Conservation (phyloP, 139 green algal genomes). For the Chlorella ohadii region DNA sequence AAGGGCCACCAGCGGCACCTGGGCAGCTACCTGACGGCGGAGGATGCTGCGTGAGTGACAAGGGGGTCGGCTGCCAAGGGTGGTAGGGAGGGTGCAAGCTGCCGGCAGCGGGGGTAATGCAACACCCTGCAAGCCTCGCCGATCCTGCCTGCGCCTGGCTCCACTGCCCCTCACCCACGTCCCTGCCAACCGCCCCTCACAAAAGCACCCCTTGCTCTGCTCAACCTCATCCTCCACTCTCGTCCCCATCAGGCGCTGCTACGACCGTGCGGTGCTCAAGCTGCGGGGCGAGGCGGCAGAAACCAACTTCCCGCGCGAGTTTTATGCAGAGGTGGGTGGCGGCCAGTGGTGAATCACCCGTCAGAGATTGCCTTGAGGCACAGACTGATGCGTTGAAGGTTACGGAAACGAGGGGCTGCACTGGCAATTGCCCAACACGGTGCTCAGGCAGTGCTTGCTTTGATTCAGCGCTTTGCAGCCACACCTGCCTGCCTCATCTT, state of each 20-base stretch:
- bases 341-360: no score
- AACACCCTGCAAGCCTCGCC: background rate
- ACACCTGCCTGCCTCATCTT: no score
- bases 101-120: background rate
- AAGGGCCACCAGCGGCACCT: conserved; percentile 50
- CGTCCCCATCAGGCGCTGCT: conserved; percentile 2
- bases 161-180: background rate
- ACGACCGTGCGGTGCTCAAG: conserved; percentile 1
- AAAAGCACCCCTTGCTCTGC: background rate
- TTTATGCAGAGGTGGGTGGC: background rate
- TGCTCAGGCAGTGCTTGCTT: no score
- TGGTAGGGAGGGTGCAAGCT: no score
- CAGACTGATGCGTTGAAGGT: no score
- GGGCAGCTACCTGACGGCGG: conserved; percentile 13
- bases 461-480: no score
- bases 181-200: no score
- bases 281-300: background rate
- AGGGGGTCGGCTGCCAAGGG: background rate
- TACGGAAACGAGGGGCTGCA: no score
- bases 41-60: background rate
- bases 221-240: background rate
- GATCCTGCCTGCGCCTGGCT: background rate
- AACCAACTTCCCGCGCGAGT: background rate
- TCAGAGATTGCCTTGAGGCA: no score
- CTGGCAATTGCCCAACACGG: no score